These are phyloP conservation scores for Ilex aquifolium DNA, from an alignment of 257 asterid species.

Conservation along the genomic window DNA sequence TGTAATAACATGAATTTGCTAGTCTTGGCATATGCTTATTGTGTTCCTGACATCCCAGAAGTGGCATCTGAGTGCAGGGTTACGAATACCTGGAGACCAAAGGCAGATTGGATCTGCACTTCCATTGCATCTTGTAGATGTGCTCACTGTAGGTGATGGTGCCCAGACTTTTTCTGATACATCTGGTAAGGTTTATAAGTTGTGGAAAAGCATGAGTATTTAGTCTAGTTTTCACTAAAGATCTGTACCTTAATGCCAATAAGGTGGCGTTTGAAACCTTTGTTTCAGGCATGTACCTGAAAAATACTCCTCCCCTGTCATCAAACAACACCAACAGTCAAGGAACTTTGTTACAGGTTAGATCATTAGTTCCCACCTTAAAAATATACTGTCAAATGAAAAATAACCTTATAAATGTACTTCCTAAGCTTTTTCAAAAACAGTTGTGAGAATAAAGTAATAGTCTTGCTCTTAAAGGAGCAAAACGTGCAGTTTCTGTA, in stretches of 20 bases:
- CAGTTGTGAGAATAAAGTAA: too few species aligned
- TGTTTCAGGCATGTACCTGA: constrained; percentile 70
- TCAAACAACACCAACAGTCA: constrained; percentile 51
- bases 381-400: not conserved
- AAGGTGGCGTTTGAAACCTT: constrained; percentile 10
- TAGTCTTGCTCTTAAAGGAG: too few species aligned
- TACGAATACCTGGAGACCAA: constrained; percentile 79
- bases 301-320: constrained; percentile 81
- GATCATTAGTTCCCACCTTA: constrained; percentile 15
- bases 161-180: constrained; percentile 63
- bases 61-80: constrained; percentile 36
- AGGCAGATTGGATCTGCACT: constrained; percentile 76
- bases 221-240: not conserved
- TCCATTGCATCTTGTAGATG: constrained; percentile 80
- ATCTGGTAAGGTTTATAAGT: constrained; percentile 42
- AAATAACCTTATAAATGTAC: too few species aligned
- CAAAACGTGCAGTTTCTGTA: not conserved
- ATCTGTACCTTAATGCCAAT: constrained; percentile 5
- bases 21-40: constrained; percentile 4
- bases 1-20: not conserved
- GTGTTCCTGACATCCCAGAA: not conserved
- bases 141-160: constrained; percentile 45
- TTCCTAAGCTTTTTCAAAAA: too few species aligned
- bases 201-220: not conserved
- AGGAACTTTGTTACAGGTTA: constrained; percentile 68